Evolutionary conservation across 2,329 filamentous ascomycete species (phyloP), one percentile per base, ranked within the genome.

Genomic region (Zymoseptoria passerinii): DNA sequence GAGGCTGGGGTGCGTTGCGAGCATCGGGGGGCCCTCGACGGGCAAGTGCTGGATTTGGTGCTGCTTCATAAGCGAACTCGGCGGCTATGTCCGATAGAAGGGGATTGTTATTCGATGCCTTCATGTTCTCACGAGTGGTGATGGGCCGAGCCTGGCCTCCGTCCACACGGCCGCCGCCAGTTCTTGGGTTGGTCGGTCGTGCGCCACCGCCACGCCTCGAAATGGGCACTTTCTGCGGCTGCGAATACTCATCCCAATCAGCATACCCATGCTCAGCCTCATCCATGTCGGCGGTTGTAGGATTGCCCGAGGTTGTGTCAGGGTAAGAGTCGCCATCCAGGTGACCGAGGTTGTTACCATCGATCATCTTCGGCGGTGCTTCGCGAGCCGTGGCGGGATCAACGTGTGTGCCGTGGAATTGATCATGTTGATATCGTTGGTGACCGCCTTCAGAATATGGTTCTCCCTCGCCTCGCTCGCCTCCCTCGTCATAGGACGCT

Each of bases 301-400:
- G 64, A 3, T 51, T 50, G 3, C 56, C 61, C 20, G 54, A 56
- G 48, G 58, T 63, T n/a, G 62, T 64, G 8, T 58, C 54, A n/a
- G 62, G 62, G 44, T 61, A 63, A 4, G 58, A 57, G 28, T 63
- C 60, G 2, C 61, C 62, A n/a, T 40, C 50, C n/a, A 64, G 50
- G 4, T 44, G 28, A 8, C 50, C 52, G 3, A 51, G 16, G n/a
- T 4, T 48, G 8, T 53, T n/a, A 28, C 49, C 48, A 13, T 51
- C 8, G 16, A 54, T 54, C 28, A 54, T 40, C 3, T 10, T 40
- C 20, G 19, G 52, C 28, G 28, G 27, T 13, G 40, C 28, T 27
- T n/a, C 20, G 27, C 16, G n/a, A n/a, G 9, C 8, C 18, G 44
- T 35, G 13, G 23, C 13, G n/a, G 51, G 44, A 18, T 28, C 27